A percentile compares a stretch with the other conserved stretches of the same genome.
phyloP scores from a whole-genome alignment of 2,329 filamentous ascomycete species.

The Aureobasidium sp. region DNA sequence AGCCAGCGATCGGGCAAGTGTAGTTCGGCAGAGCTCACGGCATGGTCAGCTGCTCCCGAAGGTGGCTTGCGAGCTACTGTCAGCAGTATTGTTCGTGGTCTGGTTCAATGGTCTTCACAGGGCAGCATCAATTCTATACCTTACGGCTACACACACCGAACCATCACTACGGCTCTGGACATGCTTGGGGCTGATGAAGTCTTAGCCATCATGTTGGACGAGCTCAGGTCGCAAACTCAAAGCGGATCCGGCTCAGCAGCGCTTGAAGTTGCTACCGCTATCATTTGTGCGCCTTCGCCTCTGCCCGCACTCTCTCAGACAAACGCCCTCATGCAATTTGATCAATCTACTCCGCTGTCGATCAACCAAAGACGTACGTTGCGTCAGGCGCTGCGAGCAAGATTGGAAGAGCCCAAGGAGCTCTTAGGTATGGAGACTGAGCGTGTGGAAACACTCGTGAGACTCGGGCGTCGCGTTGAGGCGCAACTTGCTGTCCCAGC shows the following conservation, averaged over 20 bases:
- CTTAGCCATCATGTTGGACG: slow-evolving; percentile 58
- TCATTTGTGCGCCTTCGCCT: slow-evolving; percentile 59
- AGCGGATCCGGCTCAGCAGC: slow-evolving; percentile 53
- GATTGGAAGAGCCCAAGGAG: slow-evolving; percentile 44
- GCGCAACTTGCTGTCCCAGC: slow-evolving; percentile 54
- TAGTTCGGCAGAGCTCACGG: slow-evolving; percentile 60
- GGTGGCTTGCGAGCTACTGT: slow-evolving; percentile 51
- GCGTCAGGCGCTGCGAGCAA: slow-evolving; percentile 36
- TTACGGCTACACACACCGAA: slow-evolving; percentile 65
- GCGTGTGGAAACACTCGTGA: slow-evolving; percentile 43
- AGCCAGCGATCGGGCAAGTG: slow-evolving; percentile 56
- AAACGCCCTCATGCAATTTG: slow-evolving; percentile 14
- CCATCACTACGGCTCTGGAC: slow-evolving; percentile 55
- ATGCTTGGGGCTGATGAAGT: slow-evolving; percentile 57
- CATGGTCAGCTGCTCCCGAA: slow-evolving; percentile 48
- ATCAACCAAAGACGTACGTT: slow-evolving; percentile 11
- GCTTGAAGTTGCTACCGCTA: slow-evolving; percentile 61
- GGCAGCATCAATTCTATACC: slow-evolving; percentile 46
- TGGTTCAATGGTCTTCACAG: slow-evolving; percentile 58
- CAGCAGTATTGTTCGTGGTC: slow-evolving; percentile 53
- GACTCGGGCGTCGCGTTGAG: slow-evolving; percentile 27
- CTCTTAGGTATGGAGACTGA: slow-evolving; percentile 54
- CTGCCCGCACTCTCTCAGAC: slow-evolving; percentile 30
- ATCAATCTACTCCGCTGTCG: not conserved
- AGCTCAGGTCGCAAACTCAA: slow-evolving; percentile 57